A percentile compares a stretch with the other conserved stretches of the same genome.
phyloP scores from a whole-genome alignment of 2,329 filamentous ascomycete genomes.

The Aspergillus fumigatiaffinis region DNA sequence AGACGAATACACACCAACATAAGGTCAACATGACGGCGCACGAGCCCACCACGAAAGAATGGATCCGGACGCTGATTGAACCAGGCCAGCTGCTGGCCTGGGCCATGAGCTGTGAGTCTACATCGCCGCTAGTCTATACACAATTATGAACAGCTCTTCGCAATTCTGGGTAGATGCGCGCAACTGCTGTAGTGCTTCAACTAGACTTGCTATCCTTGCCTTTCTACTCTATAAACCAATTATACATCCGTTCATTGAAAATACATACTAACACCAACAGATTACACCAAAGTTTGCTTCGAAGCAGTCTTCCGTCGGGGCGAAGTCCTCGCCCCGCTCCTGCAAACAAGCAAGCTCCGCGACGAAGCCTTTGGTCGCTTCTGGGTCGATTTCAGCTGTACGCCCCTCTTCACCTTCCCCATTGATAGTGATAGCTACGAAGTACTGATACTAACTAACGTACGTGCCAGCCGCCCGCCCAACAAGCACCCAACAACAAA shows the following conservation, averaged over 20 bases:
- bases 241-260: neutral
- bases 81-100: conserved; percentile 21
- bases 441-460: neutral
- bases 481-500: neutral
- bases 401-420: conserved; percentile 1
- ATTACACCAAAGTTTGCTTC: conserved; percentile 28
- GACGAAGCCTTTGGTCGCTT: conserved; percentile 41
- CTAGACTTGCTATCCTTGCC: neutral
- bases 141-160: neutral
- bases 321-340: conserved; percentile 32
- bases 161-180: no score
- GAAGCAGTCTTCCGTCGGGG: conserved; percentile 33
- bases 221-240: neutral
- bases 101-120: conserved; percentile 27
- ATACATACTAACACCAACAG: conserved; percentile 19
- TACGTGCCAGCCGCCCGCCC: neutral
- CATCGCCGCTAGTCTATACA: neutral
- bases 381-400: conserved; percentile 39
- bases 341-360: conserved; percentile 28
- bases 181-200: no score
- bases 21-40: neutral
- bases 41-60: conserved; percentile 11
- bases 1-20: neutral
- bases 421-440: neutral
- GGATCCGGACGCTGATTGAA: conserved; percentile 19